Evolutionary conservation across 2,329 filamentous ascomycete genomes (phyloP).

Genomic region (Stagonosporopsis chrysanthemi): DNA sequence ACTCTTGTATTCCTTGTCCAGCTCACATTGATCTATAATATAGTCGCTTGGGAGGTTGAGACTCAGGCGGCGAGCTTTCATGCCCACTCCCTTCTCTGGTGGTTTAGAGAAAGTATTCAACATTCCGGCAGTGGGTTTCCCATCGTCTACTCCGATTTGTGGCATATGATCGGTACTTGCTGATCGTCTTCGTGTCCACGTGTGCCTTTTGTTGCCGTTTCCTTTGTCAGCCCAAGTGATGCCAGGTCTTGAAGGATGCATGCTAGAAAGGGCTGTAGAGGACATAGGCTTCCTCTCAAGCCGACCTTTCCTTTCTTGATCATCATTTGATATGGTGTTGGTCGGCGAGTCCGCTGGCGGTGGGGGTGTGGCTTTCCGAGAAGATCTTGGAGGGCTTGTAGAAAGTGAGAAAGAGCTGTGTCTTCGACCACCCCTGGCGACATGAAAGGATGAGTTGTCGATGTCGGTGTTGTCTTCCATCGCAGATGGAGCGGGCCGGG

Average conservation of each 20-base stretch:
- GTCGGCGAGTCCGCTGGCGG: slow-evolving; percentile 45
- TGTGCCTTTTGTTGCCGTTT: slow-evolving; percentile 29
- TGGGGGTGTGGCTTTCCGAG: slow-evolving; percentile 48
- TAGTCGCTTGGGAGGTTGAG: slow-evolving; percentile 77
- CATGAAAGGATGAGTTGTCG: slow-evolving; percentile 27
- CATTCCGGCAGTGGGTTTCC: slow-evolving; percentile 44
- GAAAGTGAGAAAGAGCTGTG: slow-evolving; percentile 51
- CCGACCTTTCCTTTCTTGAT: slow-evolving; percentile 15
- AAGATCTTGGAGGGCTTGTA: slow-evolving; percentile 47
- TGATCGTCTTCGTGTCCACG: slow-evolving; percentile 44
- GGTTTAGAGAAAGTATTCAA: slow-evolving; percentile 47
- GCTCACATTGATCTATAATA: slow-evolving; percentile 72
- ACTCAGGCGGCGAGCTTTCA: slow-evolving; percentile 81
- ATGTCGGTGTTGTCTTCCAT: not conserved
- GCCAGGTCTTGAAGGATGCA: slow-evolving; percentile 37
- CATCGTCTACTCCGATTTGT: slow-evolving; percentile 30
- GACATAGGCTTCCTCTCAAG: slow-evolving; percentile 37
- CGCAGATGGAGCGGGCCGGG: not conserved
- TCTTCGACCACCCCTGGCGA: slow-evolving; percentile 37
- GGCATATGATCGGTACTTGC: slow-evolving; percentile 48
- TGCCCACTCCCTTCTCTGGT: slow-evolving; percentile 74
- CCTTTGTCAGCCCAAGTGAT: slow-evolving; percentile 43
- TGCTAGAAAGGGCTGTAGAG: slow-evolving; percentile 39
- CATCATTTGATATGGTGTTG: slow-evolving; percentile 39
- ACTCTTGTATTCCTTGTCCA: slow-evolving; percentile 73